phyloP scores from a whole-genome alignment of 352 stramenopile species.

The Blastocystis sp. region DNA sequence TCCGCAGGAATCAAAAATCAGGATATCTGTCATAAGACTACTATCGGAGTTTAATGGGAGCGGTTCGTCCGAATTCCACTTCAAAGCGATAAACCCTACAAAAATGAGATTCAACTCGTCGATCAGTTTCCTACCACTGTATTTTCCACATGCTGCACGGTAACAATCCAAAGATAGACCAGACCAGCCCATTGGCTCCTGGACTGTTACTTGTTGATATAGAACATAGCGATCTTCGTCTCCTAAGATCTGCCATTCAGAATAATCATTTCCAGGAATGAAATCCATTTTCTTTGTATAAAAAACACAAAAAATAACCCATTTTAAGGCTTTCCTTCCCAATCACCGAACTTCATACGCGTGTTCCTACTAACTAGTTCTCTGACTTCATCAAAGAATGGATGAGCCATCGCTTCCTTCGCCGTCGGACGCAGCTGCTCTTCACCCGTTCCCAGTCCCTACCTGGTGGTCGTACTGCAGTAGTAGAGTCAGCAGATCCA shows the following conservation, averaged over 20 bases:
- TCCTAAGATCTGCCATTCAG: constrained; percentile 51
- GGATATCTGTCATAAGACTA: constrained; percentile 30
- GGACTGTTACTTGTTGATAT: constrained; percentile 57
- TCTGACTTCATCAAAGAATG: constrained; percentile 90
- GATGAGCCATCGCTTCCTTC: constrained; percentile 93
- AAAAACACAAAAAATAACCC: constrained; percentile 28
- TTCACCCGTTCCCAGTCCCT: constrained; percentile 72
- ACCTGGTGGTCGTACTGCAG: constrained; percentile 70
- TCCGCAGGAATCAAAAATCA: constrained; percentile 59
- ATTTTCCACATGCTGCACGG: constrained; percentile 33
- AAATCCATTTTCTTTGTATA: constrained; percentile 58
- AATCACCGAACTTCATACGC: constrained; percentile 36
- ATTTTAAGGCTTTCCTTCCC: neutral
- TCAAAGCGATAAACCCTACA: constrained; percentile 37
- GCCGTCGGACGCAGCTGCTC: constrained; percentile 93
- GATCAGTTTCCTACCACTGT: neutral
- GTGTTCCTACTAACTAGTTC: constrained; percentile 64
- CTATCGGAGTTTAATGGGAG: constrained; percentile 46
- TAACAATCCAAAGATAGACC: constrained; percentile 49
- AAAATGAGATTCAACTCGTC: neutral
- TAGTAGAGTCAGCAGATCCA: constrained; percentile 86
- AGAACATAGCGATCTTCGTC: constrained; percentile 52
- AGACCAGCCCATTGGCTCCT: constrained; percentile 60
- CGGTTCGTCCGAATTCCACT: constrained; percentile 56
- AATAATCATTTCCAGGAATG: constrained; percentile 57